phyloP scores from a whole-genome alignment of 2,329 filamentous ascomycete genomes.

The Diaporthe sp. region DNA sequence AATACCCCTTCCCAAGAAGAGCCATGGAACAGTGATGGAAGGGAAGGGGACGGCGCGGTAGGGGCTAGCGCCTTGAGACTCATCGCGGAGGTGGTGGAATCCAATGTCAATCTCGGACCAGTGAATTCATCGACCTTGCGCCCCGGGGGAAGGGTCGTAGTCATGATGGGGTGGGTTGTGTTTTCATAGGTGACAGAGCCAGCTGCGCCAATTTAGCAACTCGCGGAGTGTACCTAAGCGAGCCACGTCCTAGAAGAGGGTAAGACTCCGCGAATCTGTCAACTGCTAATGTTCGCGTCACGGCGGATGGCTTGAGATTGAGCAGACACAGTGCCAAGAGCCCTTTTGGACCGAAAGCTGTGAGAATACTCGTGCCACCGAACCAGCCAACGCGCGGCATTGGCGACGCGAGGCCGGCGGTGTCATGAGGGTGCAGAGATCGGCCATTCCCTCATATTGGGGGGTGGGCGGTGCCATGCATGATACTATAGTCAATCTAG shows the following conservation, averaged over 20 bases:
- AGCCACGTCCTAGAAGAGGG: conserved; percentile 17
- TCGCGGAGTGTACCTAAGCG: conserved; percentile 8
- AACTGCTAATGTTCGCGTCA: conserved; percentile 2
- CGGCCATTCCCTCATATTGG: conserved; percentile 17
- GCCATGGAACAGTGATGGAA: conserved; percentile 22
- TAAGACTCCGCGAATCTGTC: conserved; percentile 26
- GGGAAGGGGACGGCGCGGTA: conserved; percentile 10
- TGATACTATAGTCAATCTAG: conserved; percentile 23
- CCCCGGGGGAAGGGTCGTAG: conserved; percentile 8
- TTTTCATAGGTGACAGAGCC: conserved; percentile 14
- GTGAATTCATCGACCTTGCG: conserved; percentile 16
- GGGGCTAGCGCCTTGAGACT: conserved; percentile 14
- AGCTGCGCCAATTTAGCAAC: conserved; percentile 25
- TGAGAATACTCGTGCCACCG: conserved; percentile 11
- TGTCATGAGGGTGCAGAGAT: conserved; percentile 13
- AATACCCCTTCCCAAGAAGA: conserved; percentile 19
- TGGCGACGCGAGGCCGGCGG: conserved; percentile 6
- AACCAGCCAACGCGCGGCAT: conserved; percentile 13
- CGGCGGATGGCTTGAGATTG: conserved; percentile 13
- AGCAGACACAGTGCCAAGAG: conserved; percentile 16
- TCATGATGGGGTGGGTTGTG: conserved; percentile 11
- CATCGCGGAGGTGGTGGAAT: conserved; percentile 27
- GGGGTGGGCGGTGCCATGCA: conserved; percentile 22
- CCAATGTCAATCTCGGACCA: conserved; percentile 29
- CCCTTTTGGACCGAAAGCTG: not conserved